Conservation (phyloP, 352 stramenopile genomes). For the Pythium scleroteichum region DNA sequence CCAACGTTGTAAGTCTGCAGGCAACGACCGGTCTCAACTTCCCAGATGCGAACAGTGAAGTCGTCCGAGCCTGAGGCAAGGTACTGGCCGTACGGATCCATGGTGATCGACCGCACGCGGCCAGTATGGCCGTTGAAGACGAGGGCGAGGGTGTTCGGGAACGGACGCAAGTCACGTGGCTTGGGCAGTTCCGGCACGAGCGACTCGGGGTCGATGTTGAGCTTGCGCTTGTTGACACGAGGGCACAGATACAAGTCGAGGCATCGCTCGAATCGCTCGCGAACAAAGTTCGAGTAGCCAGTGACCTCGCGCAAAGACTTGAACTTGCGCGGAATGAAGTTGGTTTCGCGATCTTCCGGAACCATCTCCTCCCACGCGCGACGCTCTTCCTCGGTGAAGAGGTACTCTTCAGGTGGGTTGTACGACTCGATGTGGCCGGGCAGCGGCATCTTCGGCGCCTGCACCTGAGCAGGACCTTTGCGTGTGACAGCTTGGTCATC, state of each 20-base stretch:
- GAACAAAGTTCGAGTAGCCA: constrained; percentile 96
- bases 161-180: constrained; percentile 96
- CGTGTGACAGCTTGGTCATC: constrained; percentile 86
- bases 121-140: constrained; percentile 88
- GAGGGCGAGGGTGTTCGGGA: constrained; percentile 95
- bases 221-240: constrained; percentile 93
- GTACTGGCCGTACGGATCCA: constrained; percentile 97
- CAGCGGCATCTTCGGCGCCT: constrained; percentile 97
- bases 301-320: constrained; percentile 95
- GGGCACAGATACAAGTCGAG: constrained; percentile 99
- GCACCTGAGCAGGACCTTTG: constrained; percentile 95
- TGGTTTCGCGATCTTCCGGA: constrained; percentile 94
- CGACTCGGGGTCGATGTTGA: constrained; percentile 98
- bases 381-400: constrained; percentile 96
- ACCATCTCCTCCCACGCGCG: constrained; percentile 95
- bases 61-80: constrained; percentile 95
- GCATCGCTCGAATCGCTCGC: constrained; percentile 99
- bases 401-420: constrained; percentile 98
- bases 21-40: constrained; percentile 94
- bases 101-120: constrained; percentile 91
- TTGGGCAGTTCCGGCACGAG: constrained; percentile 96
- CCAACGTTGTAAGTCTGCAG: constrained; percentile 92
- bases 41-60: constrained; percentile 96
- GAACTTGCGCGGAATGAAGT: constrained; percentile 98
- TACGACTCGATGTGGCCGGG: constrained; percentile 99